Percentiles rank a stretch among this genome's conserved stretches.
Evolutionary conservation across 495 filamentous ascomycete species (phyloP).

Genomic region (Podospora bellae-mahoneyi): DNA sequence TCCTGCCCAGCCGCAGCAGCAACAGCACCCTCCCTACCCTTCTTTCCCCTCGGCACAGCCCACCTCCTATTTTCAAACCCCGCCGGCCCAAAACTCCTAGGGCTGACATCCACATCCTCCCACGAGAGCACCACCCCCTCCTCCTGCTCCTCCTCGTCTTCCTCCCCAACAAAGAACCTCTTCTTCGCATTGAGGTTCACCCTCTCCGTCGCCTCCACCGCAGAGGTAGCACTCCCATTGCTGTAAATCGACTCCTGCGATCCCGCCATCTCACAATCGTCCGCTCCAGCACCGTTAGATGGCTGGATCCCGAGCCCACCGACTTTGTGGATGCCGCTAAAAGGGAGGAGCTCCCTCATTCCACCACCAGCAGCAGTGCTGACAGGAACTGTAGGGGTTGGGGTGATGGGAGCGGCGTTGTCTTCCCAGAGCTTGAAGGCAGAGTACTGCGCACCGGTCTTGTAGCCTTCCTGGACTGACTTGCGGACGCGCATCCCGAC

Average conservation of each 20-base stretch:
- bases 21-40: not conserved
- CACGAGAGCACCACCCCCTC: not conserved
- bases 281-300: slow-evolving; percentile 4
- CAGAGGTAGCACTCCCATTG: slow-evolving; percentile 19
- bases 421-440: slow-evolving; percentile 47
- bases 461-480: slow-evolving; percentile 87
- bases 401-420: slow-evolving; percentile 7
- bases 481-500: slow-evolving; percentile 95
- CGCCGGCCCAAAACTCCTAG: slow-evolving; percentile 33
- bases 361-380: slow-evolving; percentile 11
- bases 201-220: slow-evolving; percentile 5
- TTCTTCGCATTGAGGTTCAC: slow-evolving; percentile 34
- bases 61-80: slow-evolving; percentile 33
- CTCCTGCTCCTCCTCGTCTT: slow-evolving; percentile 16
- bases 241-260: slow-evolving; percentile 39
- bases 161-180: slow-evolving; percentile 34
- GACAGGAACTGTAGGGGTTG: not conserved
- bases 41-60: slow-evolving; percentile 34
- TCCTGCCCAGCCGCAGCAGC: slow-evolving; percentile 33
- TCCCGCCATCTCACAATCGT: slow-evolving; percentile 20
- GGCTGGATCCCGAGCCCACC: slow-evolving; percentile 53
- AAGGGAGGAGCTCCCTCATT: slow-evolving; percentile 62
- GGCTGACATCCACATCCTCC: slow-evolving; percentile 7
- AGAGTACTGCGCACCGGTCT: slow-evolving; percentile 57
- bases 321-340: slow-evolving; percentile 69